These are phyloP conservation scores for Coprinopsis cinerea DNA, from an alignment of 768 basidiomycete genomes.

Conservation along the genomic window DNA sequence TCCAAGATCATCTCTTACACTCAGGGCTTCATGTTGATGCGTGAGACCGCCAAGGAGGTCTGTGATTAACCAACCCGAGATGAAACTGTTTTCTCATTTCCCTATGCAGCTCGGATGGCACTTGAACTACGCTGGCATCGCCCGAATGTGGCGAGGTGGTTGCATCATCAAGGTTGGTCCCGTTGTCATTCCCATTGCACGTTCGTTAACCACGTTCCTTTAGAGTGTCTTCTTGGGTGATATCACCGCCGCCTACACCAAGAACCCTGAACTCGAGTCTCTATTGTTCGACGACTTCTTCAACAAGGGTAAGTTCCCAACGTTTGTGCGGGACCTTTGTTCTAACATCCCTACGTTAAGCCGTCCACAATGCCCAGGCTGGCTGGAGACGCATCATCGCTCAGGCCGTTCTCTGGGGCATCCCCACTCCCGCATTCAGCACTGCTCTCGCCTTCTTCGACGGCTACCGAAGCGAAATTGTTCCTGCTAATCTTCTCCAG, in stretches of 20 bases:
- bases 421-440: conserved; percentile 95
- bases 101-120: conserved; percentile 76
- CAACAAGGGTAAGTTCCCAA: conserved; percentile 61
- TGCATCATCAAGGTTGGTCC: conserved; percentile 89
- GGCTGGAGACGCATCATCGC: conserved; percentile 98
- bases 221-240: conserved; percentile 91
- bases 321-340: neutral
- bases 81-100: no score
- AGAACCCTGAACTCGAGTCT: conserved; percentile 80
- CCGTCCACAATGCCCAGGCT: conserved; percentile 90
- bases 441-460: conserved; percentile 99
- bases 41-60: conserved; percentile 93
- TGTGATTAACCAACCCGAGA: no score
- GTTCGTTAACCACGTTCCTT: neutral
- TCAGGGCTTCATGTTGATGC: conserved; percentile 99
- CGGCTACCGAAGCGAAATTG: conserved; percentile 92
- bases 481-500: conserved; percentile 93
- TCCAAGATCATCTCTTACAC: conserved; percentile 99
- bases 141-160: conserved; percentile 99
- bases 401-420: conserved; percentile 95
- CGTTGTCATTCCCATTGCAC: neutral
- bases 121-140: conserved; percentile 96
- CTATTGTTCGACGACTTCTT: conserved; percentile 97
- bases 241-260: conserved; percentile 86
- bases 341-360: conserved; percentile 28